Evolutionary conservation across 306 rosid genomes (phyloP).

Genomic region (Heteromeles arbutifolia): DNA sequence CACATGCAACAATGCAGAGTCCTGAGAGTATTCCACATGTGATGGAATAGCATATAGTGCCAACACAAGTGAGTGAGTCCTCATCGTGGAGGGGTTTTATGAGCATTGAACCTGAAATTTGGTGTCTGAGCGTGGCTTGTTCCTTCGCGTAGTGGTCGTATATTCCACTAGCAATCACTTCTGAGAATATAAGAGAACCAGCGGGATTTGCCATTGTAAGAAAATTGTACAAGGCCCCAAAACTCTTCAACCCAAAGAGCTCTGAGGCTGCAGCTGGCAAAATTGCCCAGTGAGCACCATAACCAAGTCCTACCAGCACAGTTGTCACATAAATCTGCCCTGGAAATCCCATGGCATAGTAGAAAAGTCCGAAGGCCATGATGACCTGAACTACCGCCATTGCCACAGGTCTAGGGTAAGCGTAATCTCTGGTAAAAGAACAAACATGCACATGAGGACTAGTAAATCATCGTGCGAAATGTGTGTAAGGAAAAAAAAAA

Average conservation of each 20-base stretch:
- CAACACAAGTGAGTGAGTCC: conserved; percentile 44
- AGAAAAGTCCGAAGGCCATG: conserved; percentile 69
- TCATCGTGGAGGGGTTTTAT: conserved; percentile 11
- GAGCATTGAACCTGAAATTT: not conserved
- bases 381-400: conserved; percentile 58
- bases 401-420: conserved; percentile 62
- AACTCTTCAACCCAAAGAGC: conserved; percentile 67
- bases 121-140: conserved; percentile 27
- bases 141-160: conserved; percentile 62
- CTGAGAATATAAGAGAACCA: conserved; percentile 65
- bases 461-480: not conserved
- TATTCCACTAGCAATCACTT: conserved; percentile 48
- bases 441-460: conserved; percentile 8
- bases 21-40: conserved; percentile 56
- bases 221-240: conserved; percentile 64
- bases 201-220: conserved; percentile 54
- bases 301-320: conserved; percentile 69
- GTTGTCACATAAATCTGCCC: conserved; percentile 73
- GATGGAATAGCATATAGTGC: conserved; percentile 54
- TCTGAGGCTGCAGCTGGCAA: conserved; percentile 91
- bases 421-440: conserved; percentile 54
- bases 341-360: conserved; percentile 74
- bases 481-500: not conserved
- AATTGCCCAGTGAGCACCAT: conserved; percentile 91
- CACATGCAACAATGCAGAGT: conserved; percentile 46